A percentile compares a stretch with the other conserved stretches of the same genome.
Conservation (phyloP, 2,329 filamentous ascomycete genomes). For the Fonsecaea pedrosoi region DNA sequence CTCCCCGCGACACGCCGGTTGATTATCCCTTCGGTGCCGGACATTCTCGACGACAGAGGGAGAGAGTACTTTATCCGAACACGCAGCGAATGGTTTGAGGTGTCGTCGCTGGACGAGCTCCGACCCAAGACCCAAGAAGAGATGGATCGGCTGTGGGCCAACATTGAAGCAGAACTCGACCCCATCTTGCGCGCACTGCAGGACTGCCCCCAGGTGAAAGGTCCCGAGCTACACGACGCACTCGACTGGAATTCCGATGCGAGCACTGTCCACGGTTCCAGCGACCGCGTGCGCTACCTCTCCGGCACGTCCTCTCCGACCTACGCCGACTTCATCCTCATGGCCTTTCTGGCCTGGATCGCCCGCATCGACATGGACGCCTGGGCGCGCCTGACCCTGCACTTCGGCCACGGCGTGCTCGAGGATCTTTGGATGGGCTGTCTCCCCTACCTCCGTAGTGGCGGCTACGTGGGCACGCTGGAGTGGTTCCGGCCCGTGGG, state of each 20-base stretch:
- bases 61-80: conserved; percentile 22
- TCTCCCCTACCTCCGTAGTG: conserved; percentile 2
- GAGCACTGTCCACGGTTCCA: background rate
- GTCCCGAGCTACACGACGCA: conserved; percentile 7
- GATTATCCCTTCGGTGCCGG: conserved; percentile 20
- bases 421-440: conserved; percentile 18
- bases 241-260: background rate
- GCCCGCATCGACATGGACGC: conserved; percentile 17
- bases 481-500: conserved; percentile 8
- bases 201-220: background rate
- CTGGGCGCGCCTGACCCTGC: conserved; percentile 8
- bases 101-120: conserved; percentile 12
- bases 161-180: conserved; percentile 1
- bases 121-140: conserved; percentile 15
- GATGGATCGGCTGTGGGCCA: conserved; percentile 12
- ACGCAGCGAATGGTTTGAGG: conserved; percentile 17
- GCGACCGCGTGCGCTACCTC: conserved; percentile 6
- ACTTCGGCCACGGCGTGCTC: conserved; percentile 6
- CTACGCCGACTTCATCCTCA: conserved; percentile 22
- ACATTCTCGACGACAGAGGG: conserved; percentile 22
- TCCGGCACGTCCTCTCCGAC: background rate
- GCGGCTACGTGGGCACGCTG: conserved; percentile 7
- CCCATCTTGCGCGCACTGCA: conserved; percentile 1
- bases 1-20: conserved; percentile 12
- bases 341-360: conserved; percentile 25